A percentile compares a stretch with the other conserved stretches of the same genome.
phyloP scores from a whole-genome alignment of 352 stramenopile species.

The Globisporangium barbulae region DNA sequence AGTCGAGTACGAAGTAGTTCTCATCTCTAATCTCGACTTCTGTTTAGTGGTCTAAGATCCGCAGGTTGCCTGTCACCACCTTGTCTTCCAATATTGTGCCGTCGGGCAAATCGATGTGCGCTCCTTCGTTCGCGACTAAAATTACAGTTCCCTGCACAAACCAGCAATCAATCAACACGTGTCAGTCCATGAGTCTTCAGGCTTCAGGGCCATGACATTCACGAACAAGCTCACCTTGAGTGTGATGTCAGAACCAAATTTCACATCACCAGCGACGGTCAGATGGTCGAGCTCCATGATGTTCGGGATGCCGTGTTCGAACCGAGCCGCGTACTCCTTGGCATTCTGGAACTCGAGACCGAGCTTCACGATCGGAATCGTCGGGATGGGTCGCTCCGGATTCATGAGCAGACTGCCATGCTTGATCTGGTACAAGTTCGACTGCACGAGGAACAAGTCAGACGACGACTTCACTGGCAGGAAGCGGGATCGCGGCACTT shows the following conservation, averaged over 20 bases:
- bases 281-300: conserved; percentile 93
- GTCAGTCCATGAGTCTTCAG: not conserved
- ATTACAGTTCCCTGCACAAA: conserved; percentile 89
- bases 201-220: not conserved
- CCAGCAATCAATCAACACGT: not conserved
- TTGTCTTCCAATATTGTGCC: conserved; percentile 93
- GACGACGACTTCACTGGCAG: conserved; percentile 99
- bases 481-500: conserved; percentile 96
- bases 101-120: conserved; percentile 91
- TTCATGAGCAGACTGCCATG: conserved; percentile 91
- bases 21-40: not conserved
- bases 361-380: conserved; percentile 93
- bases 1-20: not conserved
- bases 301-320: conserved; percentile 89
- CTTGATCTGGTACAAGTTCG: conserved; percentile 92
- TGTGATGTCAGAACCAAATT: conserved; percentile 91
- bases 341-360: conserved; percentile 89
- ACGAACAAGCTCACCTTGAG: conserved; percentile 64
- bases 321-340: conserved; percentile 85
- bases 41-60: conserved; percentile 91
- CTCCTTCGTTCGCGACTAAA: conserved; percentile 92
- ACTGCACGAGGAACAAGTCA: conserved; percentile 95
- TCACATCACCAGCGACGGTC: conserved; percentile 91
- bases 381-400: conserved; percentile 65
- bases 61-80: conserved; percentile 92